phyloP scores from a whole-genome alignment of 495 filamentous ascomycete species.

The Xylaria intraflava region DNA sequence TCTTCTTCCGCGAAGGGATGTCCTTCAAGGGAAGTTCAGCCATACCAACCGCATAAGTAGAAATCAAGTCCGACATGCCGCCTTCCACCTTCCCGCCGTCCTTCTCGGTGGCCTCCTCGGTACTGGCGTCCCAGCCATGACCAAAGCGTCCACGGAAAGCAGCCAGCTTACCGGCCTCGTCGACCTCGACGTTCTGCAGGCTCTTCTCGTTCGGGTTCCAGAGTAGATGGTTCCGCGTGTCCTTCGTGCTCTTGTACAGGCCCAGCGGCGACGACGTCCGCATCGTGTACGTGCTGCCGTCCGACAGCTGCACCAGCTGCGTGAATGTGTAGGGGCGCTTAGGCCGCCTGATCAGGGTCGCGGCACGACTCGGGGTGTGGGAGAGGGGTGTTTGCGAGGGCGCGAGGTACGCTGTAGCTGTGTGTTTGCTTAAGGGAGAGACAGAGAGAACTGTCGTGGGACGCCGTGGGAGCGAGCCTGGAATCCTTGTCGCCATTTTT shows the following conservation, averaged over 20 bases:
- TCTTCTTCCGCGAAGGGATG: slow-evolving; percentile 12
- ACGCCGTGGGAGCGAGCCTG: slow-evolving; percentile 22
- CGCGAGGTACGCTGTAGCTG: slow-evolving; percentile 25
- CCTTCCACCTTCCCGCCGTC: slow-evolving; percentile 3
- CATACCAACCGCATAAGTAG: slow-evolving; percentile 45
- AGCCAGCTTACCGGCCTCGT: slow-evolving; percentile 85
- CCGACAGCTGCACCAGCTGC: slow-evolving; percentile 88
- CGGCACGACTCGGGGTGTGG: slow-evolving; percentile 55
- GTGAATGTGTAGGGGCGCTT: slow-evolving; percentile 94
- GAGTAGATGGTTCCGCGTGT: slow-evolving; percentile 77
- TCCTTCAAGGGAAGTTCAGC: slow-evolving; percentile 16
- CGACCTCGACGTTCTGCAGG: slow-evolving; percentile 81
- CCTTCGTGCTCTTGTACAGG: slow-evolving; percentile 70
- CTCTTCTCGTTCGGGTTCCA: slow-evolving; percentile 82
- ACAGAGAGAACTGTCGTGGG: slow-evolving; percentile 17
- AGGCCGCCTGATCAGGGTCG: slow-evolving; percentile 80
- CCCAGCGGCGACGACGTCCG: slow-evolving; percentile 82
- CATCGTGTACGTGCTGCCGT: slow-evolving; percentile 79
- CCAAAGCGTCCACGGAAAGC: slow-evolving; percentile 84
- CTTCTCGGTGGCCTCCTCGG: slow-evolving; percentile 40
- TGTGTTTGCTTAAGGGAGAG: slow-evolving; percentile 1
- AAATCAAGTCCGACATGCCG: slow-evolving; percentile 65
- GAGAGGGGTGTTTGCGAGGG: slow-evolving; percentile 23
- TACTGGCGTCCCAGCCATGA: slow-evolving; percentile 66
- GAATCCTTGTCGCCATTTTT: slow-evolving; percentile 21